Percentiles rank a stretch among this genome's conserved stretches.
phyloP scores from a whole-genome alignment of 805 yeast genomes.

The Maudiozyma serrabonitensis region DNA sequence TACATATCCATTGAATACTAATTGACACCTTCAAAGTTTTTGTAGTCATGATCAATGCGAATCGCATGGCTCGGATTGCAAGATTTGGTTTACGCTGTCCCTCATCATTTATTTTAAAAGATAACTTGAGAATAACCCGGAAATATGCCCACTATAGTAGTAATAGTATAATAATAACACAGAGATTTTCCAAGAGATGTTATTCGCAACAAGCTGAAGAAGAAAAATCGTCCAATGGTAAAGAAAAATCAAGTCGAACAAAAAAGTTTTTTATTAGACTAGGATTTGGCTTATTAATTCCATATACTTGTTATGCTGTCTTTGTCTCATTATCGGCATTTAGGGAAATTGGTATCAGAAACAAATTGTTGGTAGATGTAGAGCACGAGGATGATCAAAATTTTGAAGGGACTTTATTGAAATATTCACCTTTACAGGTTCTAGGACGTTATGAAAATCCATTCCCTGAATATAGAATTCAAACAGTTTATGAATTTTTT shows the following conservation, averaged over 20 bases:
- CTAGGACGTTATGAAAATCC: slow-evolving; percentile 86
- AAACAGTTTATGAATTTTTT: slow-evolving; percentile 78
- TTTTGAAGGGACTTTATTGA: slow-evolving; percentile 20
- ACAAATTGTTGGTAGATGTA: slow-evolving; percentile 10
- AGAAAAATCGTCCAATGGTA: not conserved
- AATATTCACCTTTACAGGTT: slow-evolving; percentile 41
- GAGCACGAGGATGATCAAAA: slow-evolving; percentile 8
- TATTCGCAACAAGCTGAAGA: too few species aligned
- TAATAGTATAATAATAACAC: too few species aligned
- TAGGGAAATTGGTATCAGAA: slow-evolving; percentile 42
- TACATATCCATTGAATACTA: too few species aligned
- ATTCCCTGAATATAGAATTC: slow-evolving; percentile 80
- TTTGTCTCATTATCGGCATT: slow-evolving; percentile 49
- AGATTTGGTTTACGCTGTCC: too few species aligned
- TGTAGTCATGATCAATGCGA: too few species aligned
- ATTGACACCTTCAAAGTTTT: too few species aligned
- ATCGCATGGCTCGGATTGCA: too few species aligned
- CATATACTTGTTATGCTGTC: slow-evolving; percentile 59
- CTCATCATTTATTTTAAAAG: too few species aligned
- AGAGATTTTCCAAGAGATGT: too few species aligned
- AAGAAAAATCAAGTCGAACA: not conserved
- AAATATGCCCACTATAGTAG: too few species aligned
- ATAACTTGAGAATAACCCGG: too few species aligned
- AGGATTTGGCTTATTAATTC: slow-evolving; percentile 7
- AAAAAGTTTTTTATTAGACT: not conserved